Base-by-base conservation (phyloP, 768 basidiomycete genomes). In the Termitomyces sp. region DNA sequence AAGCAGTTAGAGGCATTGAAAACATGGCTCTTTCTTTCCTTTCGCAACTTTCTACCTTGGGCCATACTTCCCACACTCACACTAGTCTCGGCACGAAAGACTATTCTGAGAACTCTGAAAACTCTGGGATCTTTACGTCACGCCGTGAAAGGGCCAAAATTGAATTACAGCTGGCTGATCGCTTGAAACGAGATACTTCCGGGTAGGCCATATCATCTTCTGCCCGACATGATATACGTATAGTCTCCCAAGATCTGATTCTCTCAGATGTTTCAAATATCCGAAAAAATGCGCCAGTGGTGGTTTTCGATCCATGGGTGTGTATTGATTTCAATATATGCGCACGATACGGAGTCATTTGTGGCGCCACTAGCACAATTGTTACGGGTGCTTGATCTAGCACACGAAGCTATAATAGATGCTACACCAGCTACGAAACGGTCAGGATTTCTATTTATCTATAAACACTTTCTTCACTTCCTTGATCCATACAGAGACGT, bases 401-500 rank as follows among this genome's bases (percentile, higher is more conserved):
- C 83, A n/a, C 87, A 93, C 62, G 86, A 86, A 62, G 87, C 87
- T 1, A 67, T 90, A 5, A 56, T 77, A 1, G 72, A 75, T 19
- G 77, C 73, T 16, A 69, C 84, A 12, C 81, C 89, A 0, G 68
- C 77, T 8, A 90, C 89, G 14, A 90, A 90, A 72, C 73, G 87
- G 86, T 85, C 10, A 21, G 58, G 27, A n/a, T 27, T 42, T 19
- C 6, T 38, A 2, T 19, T 21, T 5, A 54, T 55, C 53, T 53
- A 57, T 58, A 62, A 54, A 45, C 38, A 61, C 11, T 42, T 25
- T 23, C 17, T n/a, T 40, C 29, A 27, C 23, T 10, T 46, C 23
- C 1, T 27, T 23, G 19, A 12, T 32, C 0, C 5, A 34, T 47
- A 1, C 57, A 94, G 95, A 14, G 94, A 96, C 69, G 80, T 96